phyloP scores from a whole-genome alignment of 345 rosid genomes.

The Durio zibethinus region DNA sequence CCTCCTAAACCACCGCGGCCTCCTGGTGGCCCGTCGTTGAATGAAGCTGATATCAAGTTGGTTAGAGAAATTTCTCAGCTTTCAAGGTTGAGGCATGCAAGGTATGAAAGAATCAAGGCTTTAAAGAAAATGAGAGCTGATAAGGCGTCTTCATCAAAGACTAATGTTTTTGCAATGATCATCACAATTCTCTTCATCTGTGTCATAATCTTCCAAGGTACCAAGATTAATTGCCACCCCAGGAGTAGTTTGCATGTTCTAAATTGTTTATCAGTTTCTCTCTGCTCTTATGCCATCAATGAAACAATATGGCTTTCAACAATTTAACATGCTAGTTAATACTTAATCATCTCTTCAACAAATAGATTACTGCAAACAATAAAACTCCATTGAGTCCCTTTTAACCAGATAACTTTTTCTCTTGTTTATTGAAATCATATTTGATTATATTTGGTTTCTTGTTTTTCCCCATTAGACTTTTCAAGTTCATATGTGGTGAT shows the following conservation, averaged over 20 bases:
- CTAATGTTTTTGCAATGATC: constrained; percentile 21
- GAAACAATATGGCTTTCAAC: not conserved
- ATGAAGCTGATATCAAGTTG: constrained; percentile 21
- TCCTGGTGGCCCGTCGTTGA: constrained; percentile 18
- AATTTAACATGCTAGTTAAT: not conserved
- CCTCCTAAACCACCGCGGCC: constrained; percentile 37
- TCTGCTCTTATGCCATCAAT: not conserved
- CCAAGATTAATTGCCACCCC: not conserved
- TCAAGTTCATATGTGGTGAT: not conserved
- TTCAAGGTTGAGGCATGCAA: constrained; percentile 25
- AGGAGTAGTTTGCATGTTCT: not conserved
- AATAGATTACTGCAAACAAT: too few relatives aligned
- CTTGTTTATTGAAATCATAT: too few relatives aligned
- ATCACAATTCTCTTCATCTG: constrained; percentile 33
- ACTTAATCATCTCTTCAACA: too few relatives aligned
- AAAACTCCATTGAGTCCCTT: too few relatives aligned
- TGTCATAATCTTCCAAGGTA: constrained; percentile 36
- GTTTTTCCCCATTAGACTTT: not conserved
- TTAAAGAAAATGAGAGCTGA: constrained; percentile 27
- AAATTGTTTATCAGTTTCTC: too few relatives aligned
- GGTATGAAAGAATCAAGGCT: constrained; percentile 21
- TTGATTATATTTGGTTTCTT: not conserved
- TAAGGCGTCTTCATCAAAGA: constrained; percentile 22
- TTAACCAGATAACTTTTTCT: too few relatives aligned
- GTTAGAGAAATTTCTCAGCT: constrained; percentile 31